Evolutionary conservation across 2,329 filamentous ascomycete genomes (phyloP), one percentile per base, ranked within the genome.

Genomic region (Bipolaris victoriae): DNA sequence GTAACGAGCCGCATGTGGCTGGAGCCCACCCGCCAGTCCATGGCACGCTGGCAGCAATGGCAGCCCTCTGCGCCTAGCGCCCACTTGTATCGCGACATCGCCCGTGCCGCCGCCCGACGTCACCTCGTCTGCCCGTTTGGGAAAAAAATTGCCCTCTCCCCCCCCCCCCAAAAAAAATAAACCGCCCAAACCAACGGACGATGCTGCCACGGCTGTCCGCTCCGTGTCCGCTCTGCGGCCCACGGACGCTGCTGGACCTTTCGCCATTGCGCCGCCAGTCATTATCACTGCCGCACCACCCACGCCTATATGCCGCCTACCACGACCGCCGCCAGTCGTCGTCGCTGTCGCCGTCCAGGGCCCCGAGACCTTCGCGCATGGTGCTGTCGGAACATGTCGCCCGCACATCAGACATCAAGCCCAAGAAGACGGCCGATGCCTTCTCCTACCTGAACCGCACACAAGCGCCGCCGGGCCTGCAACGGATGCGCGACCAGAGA

Each of bases 321-420:
- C 10, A 31, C 29, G 29, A 5, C 29, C 10, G 10, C 29, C 29
- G 29, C 29, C 29, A 31, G 10, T 16, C 36, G 16, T 31, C 39
- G 3, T 33, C 50, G 20, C 50, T 55, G 31, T 26, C 47, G 37
- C 50, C 57, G 46, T 41, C 55, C 59, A 54, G 41, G 18, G 36
- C 18, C 22, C 53, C 55, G 46, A 57, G 56, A 31, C 82, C 82
- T 1, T 80, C 82, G 16, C 66, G 71, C 45, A 85, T 85, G 81
- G 73, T 77, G 6, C 76, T 86, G 18, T 83, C 83, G 10, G 75
- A 77, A 33, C 64, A 64, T 0, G 73, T 76, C 45, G 65, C 61
- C 16, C 65, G 61, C n/a, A 54, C 67, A 15, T 57, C 65, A 35
- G 66, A 70, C 22, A 67, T 53, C 43, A 59, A 55, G 49, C 63